Percentiles rank a stretch among this genome's conserved stretches.
phyloP scores from a whole-genome alignment of 2,329 filamentous ascomycete genomes.

The Gremmenia infestans region DNA sequence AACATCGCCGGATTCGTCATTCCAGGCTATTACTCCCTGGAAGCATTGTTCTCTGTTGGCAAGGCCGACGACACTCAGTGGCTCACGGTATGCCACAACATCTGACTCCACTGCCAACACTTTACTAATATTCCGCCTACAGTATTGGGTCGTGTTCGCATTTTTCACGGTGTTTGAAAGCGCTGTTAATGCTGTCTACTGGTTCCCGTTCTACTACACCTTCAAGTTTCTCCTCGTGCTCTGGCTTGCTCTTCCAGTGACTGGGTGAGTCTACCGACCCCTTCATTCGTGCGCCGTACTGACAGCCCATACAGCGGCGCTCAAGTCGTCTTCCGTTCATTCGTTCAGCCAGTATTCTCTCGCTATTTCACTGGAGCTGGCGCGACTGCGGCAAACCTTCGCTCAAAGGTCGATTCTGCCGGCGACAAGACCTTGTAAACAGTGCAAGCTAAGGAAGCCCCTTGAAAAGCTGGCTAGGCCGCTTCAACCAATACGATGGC shows the following conservation, averaged over 20 bases:
- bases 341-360: constrained; percentile 85
- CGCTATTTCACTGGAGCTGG: constrained; percentile 74
- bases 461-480: not conserved
- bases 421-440: constrained; percentile 62
- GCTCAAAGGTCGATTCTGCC: constrained; percentile 76
- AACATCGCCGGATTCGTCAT: constrained; percentile 81
- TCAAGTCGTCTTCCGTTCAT: constrained; percentile 93
- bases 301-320: constrained; percentile 62
- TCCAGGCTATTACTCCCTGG: constrained; percentile 78
- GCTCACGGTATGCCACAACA: constrained; percentile 55
- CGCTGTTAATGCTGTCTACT: constrained; percentile 79
- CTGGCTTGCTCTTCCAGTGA: constrained; percentile 95
- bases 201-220: constrained; percentile 98
- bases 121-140: constrained; percentile 9
- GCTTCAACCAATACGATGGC: constrained; percentile 10
- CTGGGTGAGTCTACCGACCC: constrained; percentile 62
- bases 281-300: not conserved
- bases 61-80: constrained; percentile 80
- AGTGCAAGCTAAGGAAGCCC: constrained; percentile 1
- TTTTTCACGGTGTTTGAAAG: constrained; percentile 82
- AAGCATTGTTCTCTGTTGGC: constrained; percentile 65
- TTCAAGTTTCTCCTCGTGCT: constrained; percentile 98
- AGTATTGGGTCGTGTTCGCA: constrained; percentile 87
- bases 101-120: not conserved
- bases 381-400: constrained; percentile 80